Evolutionary conservation across 805 yeast species (phyloP).

Genomic region (Starmerella scarabaei): DNA sequence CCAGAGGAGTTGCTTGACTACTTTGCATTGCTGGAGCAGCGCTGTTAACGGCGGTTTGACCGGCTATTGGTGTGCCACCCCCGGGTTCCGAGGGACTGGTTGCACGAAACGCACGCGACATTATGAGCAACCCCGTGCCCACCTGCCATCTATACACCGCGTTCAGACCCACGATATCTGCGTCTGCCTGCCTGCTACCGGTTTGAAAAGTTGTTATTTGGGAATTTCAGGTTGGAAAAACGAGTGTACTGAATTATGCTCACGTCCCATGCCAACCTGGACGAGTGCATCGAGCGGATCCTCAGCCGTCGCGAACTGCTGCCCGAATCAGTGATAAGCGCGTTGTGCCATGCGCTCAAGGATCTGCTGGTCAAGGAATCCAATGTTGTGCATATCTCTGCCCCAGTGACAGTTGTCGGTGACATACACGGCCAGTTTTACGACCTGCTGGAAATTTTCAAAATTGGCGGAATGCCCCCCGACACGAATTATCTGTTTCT

Average conservation of each 20-base stretch:
- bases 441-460: conserved; percentile 81
- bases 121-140: no score
- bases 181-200: no score
- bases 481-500: conserved; percentile 83
- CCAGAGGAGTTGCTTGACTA: no score
- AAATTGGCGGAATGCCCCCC: conserved; percentile 87
- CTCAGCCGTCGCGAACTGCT: conserved; percentile 46
- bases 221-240: no score
- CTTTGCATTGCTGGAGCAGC: no score
- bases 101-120: no score
- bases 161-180: no score
- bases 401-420: conserved; percentile 93
- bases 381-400: conserved; percentile 67
- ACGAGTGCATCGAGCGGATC: conserved; percentile 54
- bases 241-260: conserved; percentile 14
- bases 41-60: no score
- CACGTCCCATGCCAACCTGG: conserved; percentile 33
- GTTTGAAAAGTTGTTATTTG: no score
- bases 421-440: conserved; percentile 97
- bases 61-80: no score
- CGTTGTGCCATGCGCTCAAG: conserved; percentile 68
- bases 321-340: conserved; percentile 57
- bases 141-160: no score
- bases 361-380: conserved; percentile 68
- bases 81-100: no score